Percentiles rank a stretch among this genome's conserved stretches.
Conservation (phyloP, 225 moss, liverwort and hornwort species). For the Anthoceros angustus region DNA sequence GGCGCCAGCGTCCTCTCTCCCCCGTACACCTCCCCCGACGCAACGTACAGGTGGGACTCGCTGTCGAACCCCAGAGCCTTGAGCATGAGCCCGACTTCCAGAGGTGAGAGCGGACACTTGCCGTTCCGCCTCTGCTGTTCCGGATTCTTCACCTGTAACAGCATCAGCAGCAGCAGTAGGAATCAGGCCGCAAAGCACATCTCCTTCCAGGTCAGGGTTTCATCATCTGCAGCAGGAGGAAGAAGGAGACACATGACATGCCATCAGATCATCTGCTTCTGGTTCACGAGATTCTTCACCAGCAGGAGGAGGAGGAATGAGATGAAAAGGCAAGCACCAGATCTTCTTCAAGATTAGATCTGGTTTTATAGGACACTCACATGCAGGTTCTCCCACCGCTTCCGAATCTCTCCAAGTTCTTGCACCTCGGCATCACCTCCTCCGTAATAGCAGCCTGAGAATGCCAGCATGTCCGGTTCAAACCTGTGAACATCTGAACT, state of each 20-base stretch:
- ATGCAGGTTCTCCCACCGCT: constrained; percentile 76
- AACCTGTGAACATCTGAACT: constrained; percentile 34
- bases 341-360: constrained; percentile 4
- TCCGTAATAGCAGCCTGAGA: constrained; percentile 90
- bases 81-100: constrained; percentile 86
- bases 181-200: background rate
- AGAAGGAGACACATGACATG: background rate
- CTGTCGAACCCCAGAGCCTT: constrained; percentile 77
- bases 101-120: constrained; percentile 76
- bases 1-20: constrained; percentile 72
- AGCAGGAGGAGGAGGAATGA: background rate
- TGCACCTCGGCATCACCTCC: constrained; percentile 62
- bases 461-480: constrained; percentile 97
- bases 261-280: background rate
- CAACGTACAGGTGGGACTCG: constrained; percentile 69
- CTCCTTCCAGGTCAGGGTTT: background rate
- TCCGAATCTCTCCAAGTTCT: constrained; percentile 68
- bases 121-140: constrained; percentile 80
- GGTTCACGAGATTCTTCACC: too few relatives aligned
- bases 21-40: constrained; percentile 91
- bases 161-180: background rate
- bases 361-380: constrained; percentile 21
- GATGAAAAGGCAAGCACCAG: background rate
- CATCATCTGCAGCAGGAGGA: background rate
- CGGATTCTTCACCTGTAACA: constrained; percentile 57